Evolutionary conservation across 805 yeast genomes (phyloP), one percentile per base, ranked within the genome.

Genomic region (Groenewaldozyma tartarivorans): DNA sequence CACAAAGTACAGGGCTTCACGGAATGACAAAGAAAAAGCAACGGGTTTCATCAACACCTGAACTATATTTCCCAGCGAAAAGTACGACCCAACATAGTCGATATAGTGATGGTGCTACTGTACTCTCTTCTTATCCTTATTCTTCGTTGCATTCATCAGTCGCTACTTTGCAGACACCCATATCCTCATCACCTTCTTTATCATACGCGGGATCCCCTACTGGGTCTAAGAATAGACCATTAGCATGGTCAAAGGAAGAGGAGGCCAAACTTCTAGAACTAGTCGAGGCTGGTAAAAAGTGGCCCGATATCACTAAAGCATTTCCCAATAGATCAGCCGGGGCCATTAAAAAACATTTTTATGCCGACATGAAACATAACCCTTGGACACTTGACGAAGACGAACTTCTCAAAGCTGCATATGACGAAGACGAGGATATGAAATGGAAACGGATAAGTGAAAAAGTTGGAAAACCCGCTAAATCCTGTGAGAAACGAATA

Each of bases 281-380:
- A 13, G 57, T 54, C 7, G 50, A 49, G 32, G 27, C 39, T 7
- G 57, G 57, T 11, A 45, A 48, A 18, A 53, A 53, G 27, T 54
- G 58, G 58, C 48, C 48, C 22, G 48, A 47, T 3, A 54, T 54
- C 18, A 50, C 50, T 11, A 40, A 45, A 7, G 55, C 50, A 21
- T 54, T 54, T 33, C 58, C 58, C 6, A 47, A 53, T 33, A 47
- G 58, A 11, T 51, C 58, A 1, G 54, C 58, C 3, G 58, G 57
- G 16, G 58, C 58, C 9, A 53, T 54, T 40, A 54, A 54, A 35
- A 54, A 54, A 50, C 58, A 54, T 30, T 54, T 47, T 38, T 54
- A 54, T 38, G 58, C 58, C n/a, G 57, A 54, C 35, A 54, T 54
- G 58, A 53, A 53, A 40, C 52, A 53, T 36, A 43, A 44, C 4